phyloP scores from a whole-genome alignment of 116 monocot genomes.

The Trichopus zeylanicus region DNA sequence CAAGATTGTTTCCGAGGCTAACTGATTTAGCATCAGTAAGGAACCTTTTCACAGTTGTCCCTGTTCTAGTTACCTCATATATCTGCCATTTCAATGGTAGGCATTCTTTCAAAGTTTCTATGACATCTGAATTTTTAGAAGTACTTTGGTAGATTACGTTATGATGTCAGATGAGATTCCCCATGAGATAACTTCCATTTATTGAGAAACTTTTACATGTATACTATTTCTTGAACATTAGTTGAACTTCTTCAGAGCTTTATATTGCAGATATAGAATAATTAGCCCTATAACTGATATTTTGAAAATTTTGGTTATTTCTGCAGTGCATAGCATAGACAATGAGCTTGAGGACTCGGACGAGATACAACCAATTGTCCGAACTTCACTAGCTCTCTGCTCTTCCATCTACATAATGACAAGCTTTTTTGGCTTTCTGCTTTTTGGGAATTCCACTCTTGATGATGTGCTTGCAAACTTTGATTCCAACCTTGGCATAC shows the following conservation, averaged over 20 bases:
- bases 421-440: slow-evolving; percentile 62
- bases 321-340: slow-evolving; percentile 60
- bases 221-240: too few species aligned
- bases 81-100: slow-evolving; percentile 74
- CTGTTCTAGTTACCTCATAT: slow-evolving; percentile 62
- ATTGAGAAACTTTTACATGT: too few species aligned
- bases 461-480: slow-evolving; percentile 76
- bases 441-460: slow-evolving; percentile 64
- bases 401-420: slow-evolving; percentile 52
- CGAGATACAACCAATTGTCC: slow-evolving; percentile 41
- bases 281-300: too few species aligned
- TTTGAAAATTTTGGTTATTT: neutral
- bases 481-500: slow-evolving; percentile 53
- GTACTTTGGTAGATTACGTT: neutral
- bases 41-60: slow-evolving; percentile 60
- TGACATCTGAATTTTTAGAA: neutral
- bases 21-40: slow-evolving; percentile 40
- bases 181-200: too few species aligned
- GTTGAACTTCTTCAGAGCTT: too few species aligned
- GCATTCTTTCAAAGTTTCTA: neutral
- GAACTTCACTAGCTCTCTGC: slow-evolving; percentile 49
- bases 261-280: too few species aligned
- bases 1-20: slow-evolving; percentile 42
- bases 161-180: too few species aligned
- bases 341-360: slow-evolving; percentile 55